phyloP scores from a whole-genome alignment of 1,284 basidiomycete genomes.

The Ustilago trichophora region DNA sequence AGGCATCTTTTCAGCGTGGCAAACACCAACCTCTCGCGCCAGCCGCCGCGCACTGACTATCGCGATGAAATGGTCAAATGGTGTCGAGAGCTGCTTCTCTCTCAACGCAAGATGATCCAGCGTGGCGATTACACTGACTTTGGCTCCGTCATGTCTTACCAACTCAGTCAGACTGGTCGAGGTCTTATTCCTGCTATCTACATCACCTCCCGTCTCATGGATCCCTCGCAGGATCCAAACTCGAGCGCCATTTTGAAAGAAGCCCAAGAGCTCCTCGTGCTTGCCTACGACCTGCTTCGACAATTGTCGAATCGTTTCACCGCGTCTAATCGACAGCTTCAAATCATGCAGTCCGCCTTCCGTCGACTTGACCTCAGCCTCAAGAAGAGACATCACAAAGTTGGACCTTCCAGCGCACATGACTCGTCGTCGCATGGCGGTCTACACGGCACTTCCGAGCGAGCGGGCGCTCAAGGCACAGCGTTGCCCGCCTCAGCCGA shows the following conservation, averaged over 20 bases:
- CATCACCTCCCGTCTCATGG: slow-evolving; percentile 43
- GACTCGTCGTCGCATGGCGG: too few species aligned
- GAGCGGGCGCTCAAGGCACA: slow-evolving; percentile 2
- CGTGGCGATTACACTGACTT: slow-evolving; percentile 46
- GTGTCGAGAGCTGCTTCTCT: slow-evolving; percentile 44
- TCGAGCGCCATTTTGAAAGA: slow-evolving; percentile 34
- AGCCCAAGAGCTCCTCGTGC: slow-evolving; percentile 44
- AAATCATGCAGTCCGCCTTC: slow-evolving; percentile 48
- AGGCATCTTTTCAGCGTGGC: slow-evolving; percentile 35
- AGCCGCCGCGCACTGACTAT: slow-evolving; percentile 42
- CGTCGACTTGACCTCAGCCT: slow-evolving; percentile 42
- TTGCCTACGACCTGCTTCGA: slow-evolving; percentile 40
- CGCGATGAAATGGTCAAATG: slow-evolving; percentile 50
- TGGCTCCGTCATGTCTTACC: slow-evolving; percentile 49
- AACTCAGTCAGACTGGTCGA: slow-evolving; percentile 42
- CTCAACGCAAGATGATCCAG: slow-evolving; percentile 50
- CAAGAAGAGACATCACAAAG: slow-evolving; percentile 31
- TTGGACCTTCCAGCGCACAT: slow-evolving; percentile 1
- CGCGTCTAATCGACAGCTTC: slow-evolving; percentile 44
- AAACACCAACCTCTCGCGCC: slow-evolving; percentile 33
- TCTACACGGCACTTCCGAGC: slow-evolving; percentile 2
- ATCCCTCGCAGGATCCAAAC: slow-evolving; percentile 35
- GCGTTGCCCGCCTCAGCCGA: slow-evolving; percentile 4
- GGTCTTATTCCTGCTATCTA: slow-evolving; percentile 47
- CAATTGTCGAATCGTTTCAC: slow-evolving; percentile 33